Base-by-base conservation (phyloP, 1,284 basidiomycete genomes). In the Mrakiaceae sp. region DNA sequence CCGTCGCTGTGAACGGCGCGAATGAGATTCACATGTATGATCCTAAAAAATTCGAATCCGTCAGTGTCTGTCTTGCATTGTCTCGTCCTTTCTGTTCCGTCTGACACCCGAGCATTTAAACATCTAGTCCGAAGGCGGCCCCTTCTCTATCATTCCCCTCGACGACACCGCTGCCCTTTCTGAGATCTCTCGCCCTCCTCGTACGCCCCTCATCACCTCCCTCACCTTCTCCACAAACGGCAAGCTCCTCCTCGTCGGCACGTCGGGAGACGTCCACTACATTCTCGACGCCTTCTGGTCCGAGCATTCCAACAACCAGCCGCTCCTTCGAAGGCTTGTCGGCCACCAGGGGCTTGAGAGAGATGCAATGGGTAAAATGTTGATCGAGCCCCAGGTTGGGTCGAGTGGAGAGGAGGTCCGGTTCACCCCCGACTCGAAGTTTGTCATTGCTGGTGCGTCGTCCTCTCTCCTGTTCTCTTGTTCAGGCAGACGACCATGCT, bases 351-450 rank as follows among this genome's bases (percentile, higher is more conserved):
- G 89, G 0, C 75, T 95, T 27, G 90, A 90, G 74, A 80, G 86
- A 39, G 81, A 85, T 55, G 80, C 79, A 53, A 73, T 82, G 59
- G 74, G 75, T 4, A 66, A 71, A 42, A 71, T 69, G 60, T 82
- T 78, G 60, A 85, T 89, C 61, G 83, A 86, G 70, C 87, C 89
- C 3, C 76, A 81, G 10, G 84, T 85, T 68, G 89, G 88, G 0
- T 83, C 82, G 66, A 92, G 89, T 68, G 89, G 91, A 9, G 90
- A 95, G 74, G 94, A 96, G 76, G 86, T 93, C 2, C 83, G 82
- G 14, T 97, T 90, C 89, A 92, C 89, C 2, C 88, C 90, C 0
- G 93, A 97, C 74, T 90, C 89, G 74, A 87, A 87, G 71, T 97
- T 83, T 71, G 81, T 96, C 40, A 73, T 95, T 3, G 82, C 74